A percentile compares a stretch with the other conserved stretches of the same genome.
These are phyloP conservation scores for Nissolia schottii DNA, from an alignment of 306 rosid species.

Conservation along the genomic window DNA sequence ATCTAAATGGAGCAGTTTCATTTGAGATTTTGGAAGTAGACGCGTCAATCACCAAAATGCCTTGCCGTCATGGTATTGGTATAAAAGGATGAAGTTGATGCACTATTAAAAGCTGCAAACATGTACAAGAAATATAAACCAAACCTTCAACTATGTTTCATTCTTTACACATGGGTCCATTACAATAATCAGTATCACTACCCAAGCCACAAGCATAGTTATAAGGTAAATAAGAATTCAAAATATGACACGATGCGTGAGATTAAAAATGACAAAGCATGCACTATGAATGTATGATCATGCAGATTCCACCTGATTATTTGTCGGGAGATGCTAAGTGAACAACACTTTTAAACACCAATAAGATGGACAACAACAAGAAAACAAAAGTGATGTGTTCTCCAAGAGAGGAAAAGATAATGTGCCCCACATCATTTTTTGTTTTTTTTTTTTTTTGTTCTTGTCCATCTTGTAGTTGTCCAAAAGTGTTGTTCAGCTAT, in stretches of 20 bases:
- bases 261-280: background rate
- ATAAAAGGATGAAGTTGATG: background rate
- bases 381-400: too few relatives aligned
- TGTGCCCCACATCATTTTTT: too few relatives aligned
- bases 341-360: too few relatives aligned
- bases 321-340: too few relatives aligned
- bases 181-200: background rate
- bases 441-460: too few relatives aligned
- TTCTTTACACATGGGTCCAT: background rate
- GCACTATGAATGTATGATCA: constrained; percentile 19
- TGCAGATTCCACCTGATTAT: constrained; percentile 15
- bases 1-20: background rate
- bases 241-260: background rate
- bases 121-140: background rate
- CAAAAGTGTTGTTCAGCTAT: too few relatives aligned
- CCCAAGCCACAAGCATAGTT: background rate
- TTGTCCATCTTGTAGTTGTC: too few relatives aligned
- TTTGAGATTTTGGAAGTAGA: background rate
- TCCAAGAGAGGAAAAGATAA: too few relatives aligned
- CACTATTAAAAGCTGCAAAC: background rate
- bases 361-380: too few relatives aligned
- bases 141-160: background rate
- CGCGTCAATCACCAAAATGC: background rate
- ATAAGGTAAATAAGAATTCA: background rate
- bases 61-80: background rate